Conservation (phyloP, 805 yeast species). For the Cyberlindnera amylophila region DNA sequence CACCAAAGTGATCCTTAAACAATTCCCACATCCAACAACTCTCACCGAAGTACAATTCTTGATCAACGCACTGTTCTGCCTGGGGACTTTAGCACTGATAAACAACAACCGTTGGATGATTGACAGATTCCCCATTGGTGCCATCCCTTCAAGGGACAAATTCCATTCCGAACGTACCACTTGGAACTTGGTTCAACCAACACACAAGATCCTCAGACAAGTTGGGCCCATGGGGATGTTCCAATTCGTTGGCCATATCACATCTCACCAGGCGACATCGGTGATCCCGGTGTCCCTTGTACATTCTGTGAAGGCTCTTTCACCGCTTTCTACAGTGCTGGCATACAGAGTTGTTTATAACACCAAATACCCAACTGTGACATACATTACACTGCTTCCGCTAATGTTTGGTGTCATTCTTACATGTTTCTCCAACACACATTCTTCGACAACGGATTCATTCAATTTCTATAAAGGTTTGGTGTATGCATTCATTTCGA, state of each 20-base stretch:
- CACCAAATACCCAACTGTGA: conserved; percentile 52
- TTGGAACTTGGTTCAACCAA: conserved; percentile 50
- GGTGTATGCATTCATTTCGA: conserved; percentile 37
- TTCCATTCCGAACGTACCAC: conserved; percentile 28
- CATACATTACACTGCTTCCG: conserved; percentile 79
- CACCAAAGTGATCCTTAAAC: conserved; percentile 68
- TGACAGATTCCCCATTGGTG: conserved; percentile 43
- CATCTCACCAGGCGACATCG: conserved; percentile 89
- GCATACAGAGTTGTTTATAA: conserved; percentile 65
- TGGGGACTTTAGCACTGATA: conserved; percentile 39
- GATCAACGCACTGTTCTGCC: conserved; percentile 61
- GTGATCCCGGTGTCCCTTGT: conserved; percentile 92
- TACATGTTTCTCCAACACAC: conserved; percentile 52
- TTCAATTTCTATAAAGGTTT: conserved; percentile 30
- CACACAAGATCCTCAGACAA: conserved; percentile 47
- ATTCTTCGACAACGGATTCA: conserved; percentile 12
- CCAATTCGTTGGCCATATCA: conserved; percentile 88
- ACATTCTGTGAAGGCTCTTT: conserved; percentile 88
- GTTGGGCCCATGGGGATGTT: conserved; percentile 94
- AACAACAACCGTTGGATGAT: conserved; percentile 31
- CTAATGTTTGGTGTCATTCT: conserved; percentile 82
- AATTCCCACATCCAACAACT: conserved; percentile 78
- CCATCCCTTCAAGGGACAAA: conserved; percentile 41
- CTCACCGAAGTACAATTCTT: conserved; percentile 85
- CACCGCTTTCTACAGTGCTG: conserved; percentile 84